Conservation (phyloP, 2,329 filamentous ascomycete species). For the Phaeosphaeria sp. region DNA sequence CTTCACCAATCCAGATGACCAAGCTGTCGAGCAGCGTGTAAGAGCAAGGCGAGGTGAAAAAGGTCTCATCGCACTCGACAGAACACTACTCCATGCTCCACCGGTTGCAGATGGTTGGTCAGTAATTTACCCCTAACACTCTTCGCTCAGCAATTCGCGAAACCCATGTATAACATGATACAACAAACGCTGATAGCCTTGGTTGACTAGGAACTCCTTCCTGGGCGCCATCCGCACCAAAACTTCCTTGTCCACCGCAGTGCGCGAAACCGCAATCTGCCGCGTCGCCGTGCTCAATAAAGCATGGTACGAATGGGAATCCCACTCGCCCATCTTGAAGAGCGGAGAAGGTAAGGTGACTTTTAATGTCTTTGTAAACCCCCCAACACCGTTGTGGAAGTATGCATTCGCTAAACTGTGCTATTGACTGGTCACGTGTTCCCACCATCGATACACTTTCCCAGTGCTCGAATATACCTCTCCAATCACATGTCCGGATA, state of each 20-base stretch:
- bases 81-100: slow-evolving; percentile 61
- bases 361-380: no score
- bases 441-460: no score
- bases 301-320: slow-evolving; percentile 85
- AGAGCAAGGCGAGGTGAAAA: slow-evolving; percentile 58
- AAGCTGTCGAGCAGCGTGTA: slow-evolving; percentile 58
- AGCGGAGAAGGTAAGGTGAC: slow-evolving; percentile 17
- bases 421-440: no score
- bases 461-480: no score
- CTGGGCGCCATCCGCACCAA: slow-evolving; percentile 62
- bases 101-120: slow-evolving; percentile 63
- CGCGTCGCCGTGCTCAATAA: slow-evolving; percentile 80
- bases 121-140: slow-evolving; percentile 8
- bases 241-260: slow-evolving; percentile 56
- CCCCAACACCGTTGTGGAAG: no score
- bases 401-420: no score
- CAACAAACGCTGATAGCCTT: no score
- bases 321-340: slow-evolving; percentile 72
- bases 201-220: slow-evolving; percentile 58
- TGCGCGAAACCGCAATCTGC: slow-evolving; percentile 81
- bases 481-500: no score
- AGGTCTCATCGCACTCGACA: slow-evolving; percentile 60
- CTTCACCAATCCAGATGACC: slow-evolving; percentile 55
- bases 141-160: no score
- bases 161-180: no score